Evolutionary conservation across 2,329 filamentous ascomycete genomes (phyloP), one percentile per base, ranked within the genome.

Genomic region (Pestalotiopsis sp.): DNA sequence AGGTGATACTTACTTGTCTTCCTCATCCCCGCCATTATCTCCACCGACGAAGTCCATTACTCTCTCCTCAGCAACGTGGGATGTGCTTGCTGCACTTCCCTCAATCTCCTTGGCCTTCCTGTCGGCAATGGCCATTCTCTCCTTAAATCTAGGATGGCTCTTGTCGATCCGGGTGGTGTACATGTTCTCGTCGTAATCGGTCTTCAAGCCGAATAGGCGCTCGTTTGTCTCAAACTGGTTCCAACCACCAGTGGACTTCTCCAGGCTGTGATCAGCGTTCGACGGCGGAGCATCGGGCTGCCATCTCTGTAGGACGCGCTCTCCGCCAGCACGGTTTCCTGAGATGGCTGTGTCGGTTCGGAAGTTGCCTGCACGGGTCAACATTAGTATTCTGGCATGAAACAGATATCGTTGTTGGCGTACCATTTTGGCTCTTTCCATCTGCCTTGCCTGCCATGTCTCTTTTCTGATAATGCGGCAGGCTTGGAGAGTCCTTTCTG

Each of bases 191-290:
- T 98, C 91, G 78, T 98, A 99, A 75, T 94, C 94, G 66, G 92
- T 96, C 80, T 90, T 94, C 52, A 97, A 83, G 45, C 96, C 96
- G 77, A 97, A 98, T 38, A 94, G 89, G 68, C 90, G 87, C 81
- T 97, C 93, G 76, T 98, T 98, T 71, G 89, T 91, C 69, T 93
- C 92, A 77, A 99, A 99, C 79, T 99, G 96, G 78, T 99, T 95
- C 96, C 96, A 99, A 63, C 71, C 84, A 6, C 82, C 84, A 17
- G 78, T 80, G n/a, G 78, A 74, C 65, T 84, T 89, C 75, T 96
- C 94, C 27, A 98, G 85, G 62, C 92, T 91, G 72, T 93, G 85
- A 76, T 95, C 91, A 56, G 88, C 79, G 36, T 87, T 86, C 71
- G 91, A 90, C 20, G 59, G 27, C 4, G 84, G 80, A 17, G 86